Base-by-base conservation (phyloP, 306 rosid genomes). In the Castanopsis chinensis region DNA sequence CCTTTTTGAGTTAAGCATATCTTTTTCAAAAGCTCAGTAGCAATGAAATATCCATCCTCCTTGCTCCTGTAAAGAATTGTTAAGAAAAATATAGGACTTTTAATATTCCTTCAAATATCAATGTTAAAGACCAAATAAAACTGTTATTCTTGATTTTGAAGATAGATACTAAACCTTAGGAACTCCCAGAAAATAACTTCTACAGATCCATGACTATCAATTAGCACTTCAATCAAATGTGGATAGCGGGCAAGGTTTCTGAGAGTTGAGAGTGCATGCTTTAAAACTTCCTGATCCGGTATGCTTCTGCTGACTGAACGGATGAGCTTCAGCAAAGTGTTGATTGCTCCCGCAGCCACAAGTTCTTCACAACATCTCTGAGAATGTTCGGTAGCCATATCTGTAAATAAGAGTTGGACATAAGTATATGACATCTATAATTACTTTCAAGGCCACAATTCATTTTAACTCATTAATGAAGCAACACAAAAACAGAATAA, bases 361-460 rank as follows among this genome's bases (percentile, higher is more conserved):
- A 94, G 97, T 84, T 86, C 92, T 84, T 94, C 97, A 81, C 97
- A 92, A 67, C 97, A 94, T 86, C 85, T 92, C 83, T 88, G 89
- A 77, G 99, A 94, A 83, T 94, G 91, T 72, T 35, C 83, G 23
- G 97, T 94, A 20, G 99, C 93, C 94, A 84, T 81, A 81, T 94
- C 99, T 94, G 89, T 18, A 67, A 81, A 49, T 35, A 73, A 79
- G 37, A 63, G 56, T 51, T 43, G 21, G 53, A n/a, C 37, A 4
- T 35, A 58, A 68, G 20, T 27, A 5, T 32, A 25, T 43, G 81
- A n/a, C n/a, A 56, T 71, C 58, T 19, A 71, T 58, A 49, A 20
- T 41, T 25, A 54, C 56, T 51, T 19, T 21, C 41, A 30, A 55
- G 61, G n/a, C 35, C 20, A 60, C 17, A 49, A 49, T 49, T 12